Evolutionary conservation across 2,329 filamentous ascomycete genomes (phyloP).

Genomic region (Fusarium oligoseptatum): DNA sequence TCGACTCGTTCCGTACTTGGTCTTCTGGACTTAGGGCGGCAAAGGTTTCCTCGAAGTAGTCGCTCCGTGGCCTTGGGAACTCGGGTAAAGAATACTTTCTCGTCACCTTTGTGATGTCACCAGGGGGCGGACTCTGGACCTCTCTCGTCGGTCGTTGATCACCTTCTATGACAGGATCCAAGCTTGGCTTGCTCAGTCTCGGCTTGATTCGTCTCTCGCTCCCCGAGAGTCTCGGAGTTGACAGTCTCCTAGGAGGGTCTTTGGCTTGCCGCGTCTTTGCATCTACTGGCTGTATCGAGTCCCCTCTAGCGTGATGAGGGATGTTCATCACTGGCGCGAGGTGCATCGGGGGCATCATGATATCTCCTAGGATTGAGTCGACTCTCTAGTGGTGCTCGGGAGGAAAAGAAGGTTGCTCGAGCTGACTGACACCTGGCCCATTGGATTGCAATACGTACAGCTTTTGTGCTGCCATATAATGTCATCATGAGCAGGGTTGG

Average conservation of each 20-base stretch:
- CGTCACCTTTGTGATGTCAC: slow-evolving; percentile 24
- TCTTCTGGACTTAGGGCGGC: slow-evolving; percentile 54
- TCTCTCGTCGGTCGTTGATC: slow-evolving; percentile 39
- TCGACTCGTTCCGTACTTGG: slow-evolving; percentile 64
- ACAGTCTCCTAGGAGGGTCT: slow-evolving; percentile 1
- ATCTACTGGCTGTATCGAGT: slow-evolving; percentile 2
- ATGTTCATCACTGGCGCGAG: slow-evolving; percentile 31
- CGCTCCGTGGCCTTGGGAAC: slow-evolving; percentile 38
- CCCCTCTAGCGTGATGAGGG: slow-evolving; percentile 9
- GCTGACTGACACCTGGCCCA: not conserved
- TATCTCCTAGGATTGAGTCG: not conserved
- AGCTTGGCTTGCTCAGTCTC: slow-evolving; percentile 33
- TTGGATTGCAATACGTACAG: not conserved
- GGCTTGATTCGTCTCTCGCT: slow-evolving; percentile 39
- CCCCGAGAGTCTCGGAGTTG: slow-evolving; percentile 11
- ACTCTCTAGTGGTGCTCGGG: not conserved
- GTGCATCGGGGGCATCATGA: slow-evolving; percentile 13
- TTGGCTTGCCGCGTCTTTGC: slow-evolving; percentile 18
- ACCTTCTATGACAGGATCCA: slow-evolving; percentile 50
- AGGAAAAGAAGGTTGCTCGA: not conserved
- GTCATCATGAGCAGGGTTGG: not conserved
- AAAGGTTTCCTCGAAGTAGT: slow-evolving; percentile 63
- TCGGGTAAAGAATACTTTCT: slow-evolving; percentile 39
- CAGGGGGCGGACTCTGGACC: slow-evolving; percentile 21
- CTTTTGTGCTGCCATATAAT: not conserved